These are phyloP conservation scores for Suillus weaverae DNA, from an alignment of 768 basidiomycete species.

Conservation along the genomic window DNA sequence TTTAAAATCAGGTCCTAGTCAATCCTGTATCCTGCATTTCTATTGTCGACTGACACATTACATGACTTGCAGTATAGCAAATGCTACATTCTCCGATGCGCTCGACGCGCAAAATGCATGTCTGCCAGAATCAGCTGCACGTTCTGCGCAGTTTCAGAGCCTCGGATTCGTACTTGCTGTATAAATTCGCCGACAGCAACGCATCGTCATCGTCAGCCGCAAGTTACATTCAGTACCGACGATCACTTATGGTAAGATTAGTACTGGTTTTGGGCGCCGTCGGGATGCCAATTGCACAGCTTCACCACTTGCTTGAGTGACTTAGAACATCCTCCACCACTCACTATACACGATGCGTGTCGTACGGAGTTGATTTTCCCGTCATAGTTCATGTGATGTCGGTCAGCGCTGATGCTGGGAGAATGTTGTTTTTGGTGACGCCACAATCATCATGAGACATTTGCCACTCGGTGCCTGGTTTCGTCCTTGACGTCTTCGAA, in stretches of 20 bases:
- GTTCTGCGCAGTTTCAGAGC: not conserved
- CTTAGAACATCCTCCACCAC: not conserved
- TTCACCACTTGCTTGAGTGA: not conserved
- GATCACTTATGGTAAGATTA: not conserved
- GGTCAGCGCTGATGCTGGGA: not conserved
- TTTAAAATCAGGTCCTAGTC: no score
- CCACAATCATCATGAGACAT: not conserved
- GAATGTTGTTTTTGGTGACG: not conserved
- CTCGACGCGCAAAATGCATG: not conserved
- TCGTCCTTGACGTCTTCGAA: not conserved
- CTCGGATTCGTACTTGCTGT: not conserved
- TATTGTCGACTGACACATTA: not conserved
- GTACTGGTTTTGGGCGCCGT: not conserved
- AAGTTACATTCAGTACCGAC: not conserved
- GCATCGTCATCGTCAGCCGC: not conserved
- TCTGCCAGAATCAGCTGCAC: not conserved
- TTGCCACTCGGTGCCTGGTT: not conserved
- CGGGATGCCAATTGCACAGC: conserved; percentile 6
- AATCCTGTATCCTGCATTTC: not conserved
- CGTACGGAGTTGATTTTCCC: not conserved
- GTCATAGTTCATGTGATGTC: not conserved
- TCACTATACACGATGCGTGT: not conserved
- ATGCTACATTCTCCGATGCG: not conserved
- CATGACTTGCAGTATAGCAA: not conserved
- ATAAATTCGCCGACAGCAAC: not conserved